A percentile compares a stretch with the other conserved stretches of the same genome.
Evolutionary conservation across 192 early-diverging fungal genomes (phyloP).

Genomic region (Cladochytrium replicatum): DNA sequence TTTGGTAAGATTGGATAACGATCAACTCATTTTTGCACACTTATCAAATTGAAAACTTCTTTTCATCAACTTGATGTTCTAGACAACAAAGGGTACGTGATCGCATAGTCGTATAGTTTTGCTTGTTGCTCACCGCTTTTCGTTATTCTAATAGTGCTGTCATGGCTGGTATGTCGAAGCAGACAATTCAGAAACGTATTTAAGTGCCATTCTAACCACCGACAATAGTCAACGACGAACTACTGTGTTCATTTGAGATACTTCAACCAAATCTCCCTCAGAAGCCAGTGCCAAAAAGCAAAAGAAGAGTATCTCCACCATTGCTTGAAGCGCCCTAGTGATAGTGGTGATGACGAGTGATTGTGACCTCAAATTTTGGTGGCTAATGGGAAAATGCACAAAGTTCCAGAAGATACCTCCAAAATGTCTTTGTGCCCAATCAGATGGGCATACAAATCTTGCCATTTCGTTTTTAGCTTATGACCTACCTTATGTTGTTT

Average conservation of each 20-base stretch:
- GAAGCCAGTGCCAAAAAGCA: too few relatives aligned
- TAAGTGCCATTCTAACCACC: background rate
- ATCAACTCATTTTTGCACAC: background rate
- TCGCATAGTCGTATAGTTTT: background rate
- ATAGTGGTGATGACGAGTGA: too few relatives aligned
- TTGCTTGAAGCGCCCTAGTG: too few relatives aligned
- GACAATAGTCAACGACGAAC: constrained; percentile 58
- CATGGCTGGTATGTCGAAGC: constrained; percentile 51
- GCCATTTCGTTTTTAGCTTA: too few relatives aligned
- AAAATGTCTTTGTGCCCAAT: too few relatives aligned
- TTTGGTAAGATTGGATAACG: constrained; percentile 55
- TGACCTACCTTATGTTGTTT: too few relatives aligned
- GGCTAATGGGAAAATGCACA: too few relatives aligned
- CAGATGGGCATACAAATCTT: too few relatives aligned
- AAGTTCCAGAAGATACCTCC: too few relatives aligned
- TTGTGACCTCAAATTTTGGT: too few relatives aligned
- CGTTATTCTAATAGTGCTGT: constrained; percentile 56
- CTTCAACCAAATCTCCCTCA: too few relatives aligned
- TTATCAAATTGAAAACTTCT: background rate
- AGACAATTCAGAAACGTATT: background rate
- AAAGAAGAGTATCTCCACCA: too few relatives aligned
- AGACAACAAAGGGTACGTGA: constrained; percentile 29
- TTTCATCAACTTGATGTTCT: background rate
- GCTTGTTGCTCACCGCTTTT: background rate
- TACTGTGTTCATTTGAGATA: constrained; percentile 90